Evolutionary conservation across 495 filamentous ascomycete species (phyloP), one percentile per base, ranked within the genome.

Genomic region (Ramalina intermedia): DNA sequence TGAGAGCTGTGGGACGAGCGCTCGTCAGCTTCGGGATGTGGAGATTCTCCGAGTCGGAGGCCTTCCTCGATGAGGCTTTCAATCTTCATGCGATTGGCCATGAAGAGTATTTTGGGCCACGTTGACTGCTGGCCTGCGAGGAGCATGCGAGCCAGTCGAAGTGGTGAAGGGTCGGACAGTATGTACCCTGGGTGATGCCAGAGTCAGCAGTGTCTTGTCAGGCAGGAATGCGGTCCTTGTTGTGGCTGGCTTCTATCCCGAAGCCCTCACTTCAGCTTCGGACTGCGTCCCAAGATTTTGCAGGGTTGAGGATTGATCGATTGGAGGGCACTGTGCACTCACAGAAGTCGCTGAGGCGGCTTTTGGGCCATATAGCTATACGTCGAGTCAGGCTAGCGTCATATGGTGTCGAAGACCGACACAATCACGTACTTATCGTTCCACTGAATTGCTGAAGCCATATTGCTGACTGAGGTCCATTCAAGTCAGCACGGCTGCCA

Each of bases 401-500:
- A 5, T 14, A 7, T 12, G 13, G 16, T 1, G 44, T 47, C 14
- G 33, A 7, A 36, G 6, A 16, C 14, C 43, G 24, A 16, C 44
- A 13, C n/a, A 44, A 20, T 24, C 6, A 44, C 44, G 33, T 47
- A 47, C 44, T 98, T 50, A 96, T 82, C 16, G 86, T 96, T 37
- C 91, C 91, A 52, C 80, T 84, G 69, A 96, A 96, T 50, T 82
- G 81, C 63, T 98, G 91, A 26, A 98, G 74, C 84, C 88, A 96
- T 33, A 98, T 81, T 63, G 90, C 82, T 46, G 78, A 84, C 29
- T 33, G 29, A 11, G 29, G 12, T 11, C 29, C 29, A 33, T 33
- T 33, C 3, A 11, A 33, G 29, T 33, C 29, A 33, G 29, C 7
- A 33, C 29, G 12, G 29, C 29, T 33, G 29, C 12, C 12, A 33